A percentile compares a stretch with the other conserved stretches of the same genome.
phyloP scores from a whole-genome alignment of 2,329 filamentous ascomycete genomes.

The Clonostachys chloroleuca region DNA sequence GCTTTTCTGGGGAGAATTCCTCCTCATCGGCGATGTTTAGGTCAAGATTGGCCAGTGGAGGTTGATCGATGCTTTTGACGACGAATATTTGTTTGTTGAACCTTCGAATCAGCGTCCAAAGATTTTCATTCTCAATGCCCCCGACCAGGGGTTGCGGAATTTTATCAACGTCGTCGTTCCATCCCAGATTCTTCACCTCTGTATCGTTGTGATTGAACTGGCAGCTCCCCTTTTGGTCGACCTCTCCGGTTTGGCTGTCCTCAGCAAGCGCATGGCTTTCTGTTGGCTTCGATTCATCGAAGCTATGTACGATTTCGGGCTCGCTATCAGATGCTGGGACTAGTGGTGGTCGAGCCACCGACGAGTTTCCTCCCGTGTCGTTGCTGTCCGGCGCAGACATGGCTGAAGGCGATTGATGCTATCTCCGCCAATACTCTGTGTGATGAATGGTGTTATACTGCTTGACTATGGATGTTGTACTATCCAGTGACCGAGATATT shows the following conservation, averaged over 20 bases:
- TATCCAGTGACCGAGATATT: background rate
- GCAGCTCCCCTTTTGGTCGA: conserved; percentile 28
- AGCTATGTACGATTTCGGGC: conserved; percentile 17
- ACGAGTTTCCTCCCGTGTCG: no score
- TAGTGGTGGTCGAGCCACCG: background rate
- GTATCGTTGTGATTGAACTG: conserved; percentile 42
- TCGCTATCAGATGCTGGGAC: conserved; percentile 10
- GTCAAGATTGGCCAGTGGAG: conserved; percentile 63
- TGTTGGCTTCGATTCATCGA: conserved; percentile 21
- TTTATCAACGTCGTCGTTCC: conserved; percentile 53
- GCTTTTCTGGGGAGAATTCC: conserved; percentile 80
- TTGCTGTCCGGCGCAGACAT: no score
- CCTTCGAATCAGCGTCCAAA: conserved; percentile 67
- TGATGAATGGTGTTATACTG: background rate
- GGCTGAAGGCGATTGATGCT: no score
- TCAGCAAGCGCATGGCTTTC: conserved; percentile 29
- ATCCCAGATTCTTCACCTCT: conserved; percentile 65
- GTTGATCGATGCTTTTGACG: conserved; percentile 59
- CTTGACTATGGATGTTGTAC: background rate
- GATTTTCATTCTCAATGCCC: conserved; percentile 65
- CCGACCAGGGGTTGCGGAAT: conserved; percentile 59
- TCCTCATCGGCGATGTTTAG: conserved; percentile 79
- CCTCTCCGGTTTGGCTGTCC: conserved; percentile 8
- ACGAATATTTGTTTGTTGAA: conserved; percentile 69
- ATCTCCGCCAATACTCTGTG: background rate